These are phyloP conservation scores for Penicillium frequentans DNA, from an alignment of 2,329 filamentous ascomycete species.

Conservation along the genomic window DNA sequence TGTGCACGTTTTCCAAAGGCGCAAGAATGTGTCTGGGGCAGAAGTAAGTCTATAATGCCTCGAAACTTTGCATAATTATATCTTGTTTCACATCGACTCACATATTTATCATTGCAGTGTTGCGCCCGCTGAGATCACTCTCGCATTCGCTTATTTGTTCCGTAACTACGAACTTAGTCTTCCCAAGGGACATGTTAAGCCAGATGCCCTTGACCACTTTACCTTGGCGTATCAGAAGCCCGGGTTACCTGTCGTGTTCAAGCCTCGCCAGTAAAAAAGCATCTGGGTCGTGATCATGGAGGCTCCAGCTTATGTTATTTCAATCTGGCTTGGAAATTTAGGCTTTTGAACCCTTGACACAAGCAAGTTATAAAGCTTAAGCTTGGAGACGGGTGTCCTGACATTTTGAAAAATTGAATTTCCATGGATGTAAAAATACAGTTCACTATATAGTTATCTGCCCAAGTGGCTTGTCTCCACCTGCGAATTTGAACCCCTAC, in stretches of 20 bases:
- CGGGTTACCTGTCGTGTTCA: not conserved
- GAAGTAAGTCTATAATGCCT: not conserved
- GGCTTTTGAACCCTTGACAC: not conserved
- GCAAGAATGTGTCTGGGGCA: not conserved
- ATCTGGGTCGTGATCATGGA: not conserved
- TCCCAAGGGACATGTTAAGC: not conserved
- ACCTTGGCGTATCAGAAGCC: not conserved
- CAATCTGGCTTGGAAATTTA: not conserved
- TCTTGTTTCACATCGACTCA: not conserved
- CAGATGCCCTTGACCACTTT: not conserved
- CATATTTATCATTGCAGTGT: not conserved
- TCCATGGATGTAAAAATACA: too few relatives aligned
- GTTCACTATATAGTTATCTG: too few relatives aligned
- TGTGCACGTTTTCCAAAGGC: not conserved
- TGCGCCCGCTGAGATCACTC: not conserved
- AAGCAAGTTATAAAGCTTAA: not conserved
- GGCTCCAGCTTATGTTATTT: not conserved
- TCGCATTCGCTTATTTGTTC: not conserved
- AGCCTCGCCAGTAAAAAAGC: not conserved
- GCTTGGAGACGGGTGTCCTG: too few relatives aligned
- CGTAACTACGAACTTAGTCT: not conserved
- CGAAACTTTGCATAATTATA: not conserved
- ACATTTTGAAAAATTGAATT: too few relatives aligned
- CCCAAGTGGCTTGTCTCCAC: too few relatives aligned
- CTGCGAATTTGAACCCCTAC: too few relatives aligned